A percentile compares a stretch with the other conserved stretches of the same genome.
Evolutionary conservation across 768 basidiomycete genomes (phyloP).

Genomic region (Suillus tomentosus): DNA sequence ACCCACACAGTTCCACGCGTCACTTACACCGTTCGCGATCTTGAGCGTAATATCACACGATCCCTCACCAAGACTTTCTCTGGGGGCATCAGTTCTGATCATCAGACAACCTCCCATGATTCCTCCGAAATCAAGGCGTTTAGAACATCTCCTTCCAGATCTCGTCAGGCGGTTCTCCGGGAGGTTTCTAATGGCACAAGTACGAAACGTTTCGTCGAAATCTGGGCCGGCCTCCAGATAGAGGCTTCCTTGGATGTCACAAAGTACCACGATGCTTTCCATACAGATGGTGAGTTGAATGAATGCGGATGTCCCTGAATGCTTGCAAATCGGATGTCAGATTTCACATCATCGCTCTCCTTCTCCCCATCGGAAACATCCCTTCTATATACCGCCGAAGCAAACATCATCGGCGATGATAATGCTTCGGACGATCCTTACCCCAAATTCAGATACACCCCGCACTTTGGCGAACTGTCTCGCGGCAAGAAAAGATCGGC

Average conservation of each 20-base stretch:
- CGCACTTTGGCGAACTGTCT: constrained; percentile 67
- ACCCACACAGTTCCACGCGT: constrained; percentile 42
- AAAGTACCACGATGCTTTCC: constrained; percentile 58
- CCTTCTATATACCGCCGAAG: constrained; percentile 64
- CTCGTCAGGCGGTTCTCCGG: constrained; percentile 48
- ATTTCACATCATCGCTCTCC: constrained; percentile 49
- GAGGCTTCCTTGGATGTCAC: constrained; percentile 57
- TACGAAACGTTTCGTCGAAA: constrained; percentile 57
- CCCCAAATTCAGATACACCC: constrained; percentile 53
- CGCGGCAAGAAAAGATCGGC: constrained; percentile 51
- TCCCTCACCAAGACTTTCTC: constrained; percentile 42
- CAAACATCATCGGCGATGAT: constrained; percentile 30
- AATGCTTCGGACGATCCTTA: constrained; percentile 29
- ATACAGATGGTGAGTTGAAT: constrained; percentile 53
- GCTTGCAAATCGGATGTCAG: constrained; percentile 34
- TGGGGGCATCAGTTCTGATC: constrained; percentile 11
- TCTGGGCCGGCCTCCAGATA: constrained; percentile 51
- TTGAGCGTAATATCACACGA: constrained; percentile 50
- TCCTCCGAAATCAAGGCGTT: constrained; percentile 42
- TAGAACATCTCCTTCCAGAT: constrained; percentile 44
- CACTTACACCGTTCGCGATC: constrained; percentile 50
- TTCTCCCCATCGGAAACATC: constrained; percentile 57
- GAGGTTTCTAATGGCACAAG: constrained; percentile 25
- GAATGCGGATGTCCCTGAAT: not conserved
- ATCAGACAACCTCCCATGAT: constrained; percentile 16